phyloP scores from a whole-genome alignment of 2,329 filamentous ascomycete genomes.

The Exophiala sp. region DNA sequence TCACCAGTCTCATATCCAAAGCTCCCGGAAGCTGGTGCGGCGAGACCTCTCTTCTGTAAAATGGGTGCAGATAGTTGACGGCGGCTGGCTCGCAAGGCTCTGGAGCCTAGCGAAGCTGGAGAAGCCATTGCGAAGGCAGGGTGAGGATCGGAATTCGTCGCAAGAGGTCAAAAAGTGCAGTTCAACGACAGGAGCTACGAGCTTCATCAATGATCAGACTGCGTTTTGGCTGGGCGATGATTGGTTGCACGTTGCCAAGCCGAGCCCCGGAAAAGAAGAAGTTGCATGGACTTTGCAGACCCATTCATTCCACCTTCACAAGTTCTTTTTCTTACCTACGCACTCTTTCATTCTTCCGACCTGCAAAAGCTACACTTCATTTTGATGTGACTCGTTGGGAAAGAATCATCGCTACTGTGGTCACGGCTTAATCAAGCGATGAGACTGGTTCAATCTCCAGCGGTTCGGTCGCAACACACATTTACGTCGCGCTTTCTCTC shows the following conservation, averaged over 20 bases:
- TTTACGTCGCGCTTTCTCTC: neutral
- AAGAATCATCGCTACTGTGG: too few species aligned
- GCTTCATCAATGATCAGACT: conserved; percentile 28
- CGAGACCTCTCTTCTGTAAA: conserved; percentile 59
- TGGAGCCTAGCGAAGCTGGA: conserved; percentile 62
- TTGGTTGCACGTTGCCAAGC: conserved; percentile 18
- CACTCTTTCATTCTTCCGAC: neutral
- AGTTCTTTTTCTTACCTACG: neutral
- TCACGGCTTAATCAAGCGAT: neutral
- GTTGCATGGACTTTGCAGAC: too few species aligned
- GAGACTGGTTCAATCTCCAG: neutral
- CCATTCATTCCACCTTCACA: neutral
- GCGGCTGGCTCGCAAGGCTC: conserved; percentile 61
- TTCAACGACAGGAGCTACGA: conserved; percentile 19
- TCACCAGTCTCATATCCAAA: conserved; percentile 86
- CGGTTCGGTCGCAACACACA: neutral
- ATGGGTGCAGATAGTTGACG: conserved; percentile 57
- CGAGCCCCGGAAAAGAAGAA: neutral
- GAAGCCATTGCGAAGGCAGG: conserved; percentile 59
- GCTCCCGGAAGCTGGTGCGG: conserved; percentile 66
- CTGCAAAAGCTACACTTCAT: too few species aligned
- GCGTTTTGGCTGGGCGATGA: conserved; percentile 7
- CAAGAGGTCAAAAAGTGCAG: conserved; percentile 37
- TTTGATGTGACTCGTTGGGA: too few species aligned
- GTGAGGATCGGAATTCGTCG: conserved; percentile 41